Conservation (phyloP, 768 basidiomycete species). For the Hericium rajendrae region DNA sequence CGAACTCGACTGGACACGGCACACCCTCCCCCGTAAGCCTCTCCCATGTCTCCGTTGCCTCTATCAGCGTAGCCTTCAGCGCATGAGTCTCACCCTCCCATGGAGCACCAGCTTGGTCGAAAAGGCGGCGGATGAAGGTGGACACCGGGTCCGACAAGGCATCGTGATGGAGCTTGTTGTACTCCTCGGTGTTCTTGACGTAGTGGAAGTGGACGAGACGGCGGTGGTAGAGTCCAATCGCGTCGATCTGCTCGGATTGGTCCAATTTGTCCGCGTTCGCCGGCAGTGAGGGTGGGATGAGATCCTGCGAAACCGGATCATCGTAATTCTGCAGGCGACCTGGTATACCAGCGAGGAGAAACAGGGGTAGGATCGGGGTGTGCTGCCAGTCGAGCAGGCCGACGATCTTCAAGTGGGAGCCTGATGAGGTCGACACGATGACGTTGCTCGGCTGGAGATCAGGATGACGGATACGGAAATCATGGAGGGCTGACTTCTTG, state of each 20-base stretch:
- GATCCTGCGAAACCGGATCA: conserved; percentile 29
- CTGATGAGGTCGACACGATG: conserved; percentile 36
- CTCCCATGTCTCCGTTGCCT: conserved; percentile 34
- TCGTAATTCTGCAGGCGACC: conserved; percentile 36
- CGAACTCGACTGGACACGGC: conserved; percentile 39
- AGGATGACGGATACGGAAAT: conserved; percentile 41
- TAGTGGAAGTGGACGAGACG: conserved; percentile 25
- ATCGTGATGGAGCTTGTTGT: conserved; percentile 34
- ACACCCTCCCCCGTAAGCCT: conserved; percentile 26
- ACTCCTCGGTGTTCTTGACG: conserved; percentile 31
- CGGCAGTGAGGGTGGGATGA: conserved; percentile 34
- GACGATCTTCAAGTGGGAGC: conserved; percentile 29
- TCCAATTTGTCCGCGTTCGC: conserved; percentile 28
- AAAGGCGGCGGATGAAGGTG: conserved; percentile 34
- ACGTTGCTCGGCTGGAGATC: conserved; percentile 36
- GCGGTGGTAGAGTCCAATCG: conserved; percentile 28
- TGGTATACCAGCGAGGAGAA: conserved; percentile 40
- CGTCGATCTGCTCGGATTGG: conserved; percentile 25
- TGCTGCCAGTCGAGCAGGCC: conserved; percentile 49
- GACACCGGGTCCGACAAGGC: conserved; percentile 29
- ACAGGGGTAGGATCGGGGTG: conserved; percentile 40
- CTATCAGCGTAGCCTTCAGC: conserved; percentile 37
- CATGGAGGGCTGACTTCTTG: conserved; percentile 26
- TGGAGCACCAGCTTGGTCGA: conserved; percentile 28
- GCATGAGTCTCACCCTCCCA: conserved; percentile 44